Evolutionary conservation across 2,329 filamentous ascomycete species (phyloP).

Genomic region (Cercospora janseana): DNA sequence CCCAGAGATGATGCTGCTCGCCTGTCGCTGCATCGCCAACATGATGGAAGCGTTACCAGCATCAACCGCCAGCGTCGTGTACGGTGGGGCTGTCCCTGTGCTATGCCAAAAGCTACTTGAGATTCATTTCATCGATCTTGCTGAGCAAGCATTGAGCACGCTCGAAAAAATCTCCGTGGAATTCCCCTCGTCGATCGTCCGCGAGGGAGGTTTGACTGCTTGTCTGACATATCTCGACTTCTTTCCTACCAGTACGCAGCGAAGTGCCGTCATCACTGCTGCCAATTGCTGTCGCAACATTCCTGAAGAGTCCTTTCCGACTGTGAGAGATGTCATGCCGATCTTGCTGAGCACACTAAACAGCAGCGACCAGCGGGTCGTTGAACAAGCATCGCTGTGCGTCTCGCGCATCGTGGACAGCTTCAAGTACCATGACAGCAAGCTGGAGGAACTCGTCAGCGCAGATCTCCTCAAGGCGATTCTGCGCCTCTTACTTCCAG

Average conservation of each 20-base stretch:
- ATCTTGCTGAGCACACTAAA: conserved; percentile 84
- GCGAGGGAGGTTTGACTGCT: conserved; percentile 91
- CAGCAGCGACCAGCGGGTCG: conserved; percentile 93
- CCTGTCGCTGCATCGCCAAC: conserved; percentile 92
- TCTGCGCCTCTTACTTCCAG: conserved; percentile 81
- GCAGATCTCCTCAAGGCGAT: conserved; percentile 82
- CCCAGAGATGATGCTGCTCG: conserved; percentile 93
- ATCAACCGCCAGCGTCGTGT: conserved; percentile 92
- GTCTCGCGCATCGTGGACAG: conserved; percentile 96
- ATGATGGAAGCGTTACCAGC: conserved; percentile 94
- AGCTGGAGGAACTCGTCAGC: conserved; percentile 89
- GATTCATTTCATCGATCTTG: conserved; percentile 95
- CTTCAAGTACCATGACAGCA: conserved; percentile 83
- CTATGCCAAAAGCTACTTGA: conserved; percentile 92
- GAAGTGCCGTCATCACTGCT: conserved; percentile 93
- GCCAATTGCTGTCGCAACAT: conserved; percentile 98
- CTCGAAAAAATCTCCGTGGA: conserved; percentile 96
- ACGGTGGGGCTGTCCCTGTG: conserved; percentile 92
- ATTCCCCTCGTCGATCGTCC: conserved; percentile 90
- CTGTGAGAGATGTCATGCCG: conserved; percentile 94
- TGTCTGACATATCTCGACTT: conserved; percentile 96
- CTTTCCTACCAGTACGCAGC: conserved; percentile 93
- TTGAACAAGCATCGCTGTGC: conserved; percentile 93
- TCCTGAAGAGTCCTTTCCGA: conserved; percentile 85
- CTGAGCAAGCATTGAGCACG: conserved; percentile 94